phyloP scores from a whole-genome alignment of 202 grass and related monocot species.

The Digitaria exilis region DNA sequence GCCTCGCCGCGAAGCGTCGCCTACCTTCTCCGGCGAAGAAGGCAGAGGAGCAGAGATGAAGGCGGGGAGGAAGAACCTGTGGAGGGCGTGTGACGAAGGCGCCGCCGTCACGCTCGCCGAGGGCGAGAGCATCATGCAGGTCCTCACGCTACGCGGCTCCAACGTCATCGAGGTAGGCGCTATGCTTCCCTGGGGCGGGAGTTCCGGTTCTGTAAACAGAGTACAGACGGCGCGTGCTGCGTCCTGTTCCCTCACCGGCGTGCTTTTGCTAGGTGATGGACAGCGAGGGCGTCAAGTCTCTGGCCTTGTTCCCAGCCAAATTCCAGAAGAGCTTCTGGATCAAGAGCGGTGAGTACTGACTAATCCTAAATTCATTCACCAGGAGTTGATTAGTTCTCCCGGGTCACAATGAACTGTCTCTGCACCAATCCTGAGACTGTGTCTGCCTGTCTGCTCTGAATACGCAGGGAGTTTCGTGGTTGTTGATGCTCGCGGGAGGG shows the following conservation, averaged over 20 bases:
- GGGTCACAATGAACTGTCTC: neutral
- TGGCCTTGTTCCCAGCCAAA: constrained; percentile 88
- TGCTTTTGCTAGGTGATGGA: constrained; percentile 70
- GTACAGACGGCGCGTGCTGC: too few relatives aligned
- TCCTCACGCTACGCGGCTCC: constrained; percentile 81
- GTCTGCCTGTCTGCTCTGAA: constrained; percentile 18
- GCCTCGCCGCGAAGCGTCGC: neutral
- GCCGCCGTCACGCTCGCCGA: constrained; percentile 58
- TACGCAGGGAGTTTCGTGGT: constrained; percentile 77
- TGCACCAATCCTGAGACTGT: neutral
- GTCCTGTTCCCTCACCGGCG: neutral
- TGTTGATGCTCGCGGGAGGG: constrained; percentile 77
- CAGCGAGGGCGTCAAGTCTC: constrained; percentile 63
- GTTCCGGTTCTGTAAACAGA: too few relatives aligned
- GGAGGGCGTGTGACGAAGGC: constrained; percentile 58
- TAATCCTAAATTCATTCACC: neutral
- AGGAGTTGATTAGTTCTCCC: neutral
- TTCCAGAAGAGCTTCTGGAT: constrained; percentile 99
- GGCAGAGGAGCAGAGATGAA: constrained; percentile 42
- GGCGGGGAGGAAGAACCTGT: constrained; percentile 85
- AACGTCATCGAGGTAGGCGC: constrained; percentile 81
- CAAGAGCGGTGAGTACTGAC: constrained; percentile 66
- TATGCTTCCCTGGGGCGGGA: neutral
- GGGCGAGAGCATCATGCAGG: constrained; percentile 89
- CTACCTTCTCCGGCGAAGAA: neutral